These are phyloP conservation scores for Citrus maxima DNA, from an alignment of 345 rosid genomes.

Conservation along the genomic window DNA sequence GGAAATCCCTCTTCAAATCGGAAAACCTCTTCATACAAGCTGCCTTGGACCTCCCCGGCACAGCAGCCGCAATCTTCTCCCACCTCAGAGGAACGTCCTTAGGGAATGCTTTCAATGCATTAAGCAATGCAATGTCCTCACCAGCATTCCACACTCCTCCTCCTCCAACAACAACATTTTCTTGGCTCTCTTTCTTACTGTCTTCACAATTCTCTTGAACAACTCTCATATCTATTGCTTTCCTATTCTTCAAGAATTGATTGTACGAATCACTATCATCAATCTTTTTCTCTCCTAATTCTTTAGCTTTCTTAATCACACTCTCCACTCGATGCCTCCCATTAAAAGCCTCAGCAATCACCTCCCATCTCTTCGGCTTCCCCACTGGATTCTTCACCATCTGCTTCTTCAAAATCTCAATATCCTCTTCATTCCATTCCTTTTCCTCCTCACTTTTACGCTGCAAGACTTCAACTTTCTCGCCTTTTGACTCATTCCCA, in stretches of 20 bases:
- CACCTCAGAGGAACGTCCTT: slow-evolving; percentile 86
- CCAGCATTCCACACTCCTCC: slow-evolving; percentile 54
- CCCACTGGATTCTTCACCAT: slow-evolving; percentile 78
- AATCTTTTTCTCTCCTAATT: slow-evolving; percentile 64
- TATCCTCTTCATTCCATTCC: slow-evolving; percentile 78
- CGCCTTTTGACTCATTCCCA: slow-evolving; percentile 27
- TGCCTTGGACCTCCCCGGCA: slow-evolving; percentile 74
- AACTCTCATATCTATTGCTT: slow-evolving; percentile 52
- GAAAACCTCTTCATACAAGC: slow-evolving; percentile 88
- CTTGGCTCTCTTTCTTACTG: slow-evolving; percentile 9
- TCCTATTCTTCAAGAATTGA: slow-evolving; percentile 78
- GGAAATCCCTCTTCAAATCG: slow-evolving; percentile 67
- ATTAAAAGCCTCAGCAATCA: slow-evolving; percentile 61
- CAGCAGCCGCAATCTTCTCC: slow-evolving; percentile 92
- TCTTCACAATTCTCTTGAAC: slow-evolving; percentile 15
- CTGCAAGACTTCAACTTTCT: slow-evolving; percentile 23
- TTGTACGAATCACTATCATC: slow-evolving; percentile 69
- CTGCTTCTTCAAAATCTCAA: slow-evolving; percentile 74
- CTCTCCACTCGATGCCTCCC: slow-evolving; percentile 64
- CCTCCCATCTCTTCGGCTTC: slow-evolving; percentile 85
- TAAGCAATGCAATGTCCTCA: slow-evolving; percentile 85
- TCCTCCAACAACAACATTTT: slow-evolving; percentile 11
- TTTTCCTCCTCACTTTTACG: slow-evolving; percentile 31
- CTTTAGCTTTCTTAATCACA: slow-evolving; percentile 80
- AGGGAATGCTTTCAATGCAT: slow-evolving; percentile 79